Base-by-base conservation (phyloP, 352 stramenopile species). In the Globisporangium uncinulatum region DNA sequence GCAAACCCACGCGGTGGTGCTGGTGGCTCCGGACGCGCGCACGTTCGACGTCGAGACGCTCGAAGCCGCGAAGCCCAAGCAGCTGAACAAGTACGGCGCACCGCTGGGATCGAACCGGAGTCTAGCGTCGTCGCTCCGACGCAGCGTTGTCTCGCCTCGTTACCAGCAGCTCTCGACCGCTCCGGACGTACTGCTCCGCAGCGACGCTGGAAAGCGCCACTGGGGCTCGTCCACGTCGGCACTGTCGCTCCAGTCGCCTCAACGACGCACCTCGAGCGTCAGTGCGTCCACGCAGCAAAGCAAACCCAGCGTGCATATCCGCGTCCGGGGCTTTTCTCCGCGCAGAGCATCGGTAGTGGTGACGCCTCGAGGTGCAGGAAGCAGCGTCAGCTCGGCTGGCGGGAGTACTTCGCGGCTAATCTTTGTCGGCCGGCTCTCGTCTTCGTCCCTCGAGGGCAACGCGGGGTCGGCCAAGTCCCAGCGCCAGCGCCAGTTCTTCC, bases 211-310 rank as follows among this genome's bases (percentile, higher is more conserved):
- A 14, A 63, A 54, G 36, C 68, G 72, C 34, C 70, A 82, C 47
- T 82, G 72, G 72, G 55, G 58, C 6, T 76, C 63, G 8, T 82
- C 72, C n/a, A 74, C 66, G 8, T 64, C 70, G 24, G 70, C 72
- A n/a, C 46, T 82, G 32, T 75, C 66, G 6, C 62, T 80, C 47
- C 56, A 64, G 51, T 82, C 72, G 2, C 69, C 72, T 0, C 65
- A 74, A 19, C 56, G 62, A 20, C 54, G 32, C 32, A 36, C 49
- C 14, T 55, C 31, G 3, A 56, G 51, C 6, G 47, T 70, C 51
- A 57, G 39, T 11, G 15, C 66, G 45, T 65, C 66, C 32, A 34
- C 70, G 41, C 53, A 59, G 17, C 49, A 13, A 49, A 6, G 36
- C 20, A 24, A 59, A 45, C 36, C 62, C 32, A 48, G 39, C 56